phyloP scores from a whole-genome alignment of 1,284 basidiomycete species.

The Austropuccinia psidii region DNA sequence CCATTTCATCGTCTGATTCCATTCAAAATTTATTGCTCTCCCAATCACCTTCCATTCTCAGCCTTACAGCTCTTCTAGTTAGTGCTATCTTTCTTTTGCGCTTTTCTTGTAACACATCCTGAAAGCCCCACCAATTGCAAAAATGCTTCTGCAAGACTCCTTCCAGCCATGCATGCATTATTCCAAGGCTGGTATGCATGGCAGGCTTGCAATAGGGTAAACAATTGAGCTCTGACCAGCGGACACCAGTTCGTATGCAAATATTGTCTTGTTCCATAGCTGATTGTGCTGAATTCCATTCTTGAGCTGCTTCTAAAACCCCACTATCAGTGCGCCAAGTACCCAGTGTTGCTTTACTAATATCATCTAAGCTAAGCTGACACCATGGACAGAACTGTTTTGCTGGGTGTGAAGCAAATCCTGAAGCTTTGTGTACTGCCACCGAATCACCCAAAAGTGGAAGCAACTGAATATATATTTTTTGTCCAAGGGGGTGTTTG shows the following conservation, averaged over 20 bases:
- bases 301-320: background rate
- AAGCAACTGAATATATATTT: background rate
- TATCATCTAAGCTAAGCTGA: background rate
- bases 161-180: constrained; percentile 9
- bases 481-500: background rate
- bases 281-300: background rate
- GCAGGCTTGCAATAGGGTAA: background rate
- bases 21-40: no score
- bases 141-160: background rate
- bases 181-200: background rate
- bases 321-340: no score
- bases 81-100: background rate
- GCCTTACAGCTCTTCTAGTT: no score
- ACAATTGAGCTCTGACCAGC: constrained; percentile 10
- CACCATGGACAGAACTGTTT: constrained; percentile 3
- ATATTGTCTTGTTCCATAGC: no score
- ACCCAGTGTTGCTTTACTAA: no score
- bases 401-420: background rate
- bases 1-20: background rate
- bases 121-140: background rate
- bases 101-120: background rate
- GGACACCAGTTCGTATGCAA: background rate
- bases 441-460: constrained; percentile 4
- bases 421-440: background rate
- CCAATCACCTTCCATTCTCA: no score